A percentile compares a stretch with the other conserved stretches of the same genome.
Conservation (phyloP, 768 basidiomycete genomes). For the Leccinellum rugosiceps region DNA sequence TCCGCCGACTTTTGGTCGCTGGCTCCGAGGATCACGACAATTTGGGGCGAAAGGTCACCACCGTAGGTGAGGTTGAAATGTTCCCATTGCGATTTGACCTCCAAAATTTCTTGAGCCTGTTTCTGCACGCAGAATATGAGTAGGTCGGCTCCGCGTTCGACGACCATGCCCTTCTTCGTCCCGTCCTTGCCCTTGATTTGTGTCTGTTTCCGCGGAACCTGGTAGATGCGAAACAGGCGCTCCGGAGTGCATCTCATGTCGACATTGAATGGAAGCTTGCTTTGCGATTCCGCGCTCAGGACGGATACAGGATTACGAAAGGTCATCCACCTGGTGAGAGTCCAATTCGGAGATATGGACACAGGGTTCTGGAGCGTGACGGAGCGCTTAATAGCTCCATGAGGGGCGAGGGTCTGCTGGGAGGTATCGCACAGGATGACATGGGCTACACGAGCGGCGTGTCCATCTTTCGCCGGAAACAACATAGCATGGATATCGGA, state of each 20-base stretch:
- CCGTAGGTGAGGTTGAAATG: conserved; percentile 22
- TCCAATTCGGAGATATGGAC: conserved; percentile 3
- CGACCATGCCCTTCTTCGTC: conserved; percentile 3
- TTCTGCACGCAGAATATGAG: conserved; percentile 23
- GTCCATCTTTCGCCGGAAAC: conserved; percentile 4
- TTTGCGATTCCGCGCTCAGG: background rate
- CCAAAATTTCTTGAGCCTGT: background rate
- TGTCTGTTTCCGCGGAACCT: conserved; percentile 10
- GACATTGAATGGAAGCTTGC: conserved; percentile 19
- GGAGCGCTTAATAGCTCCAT: conserved; percentile 5
- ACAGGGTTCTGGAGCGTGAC: conserved; percentile 16
- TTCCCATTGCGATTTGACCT: conserved; percentile 22
- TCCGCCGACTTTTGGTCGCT: conserved; percentile 15
- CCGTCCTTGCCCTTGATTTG: background rate
- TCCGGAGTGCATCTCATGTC: conserved; percentile 12
- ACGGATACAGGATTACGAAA: conserved; percentile 16
- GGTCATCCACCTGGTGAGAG: conserved; percentile 1
- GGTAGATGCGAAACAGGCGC: conserved; percentile 19
- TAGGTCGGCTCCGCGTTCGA: conserved; percentile 23
- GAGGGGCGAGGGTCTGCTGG: background rate
- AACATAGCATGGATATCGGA: conserved; percentile 19
- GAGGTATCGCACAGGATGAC: conserved; percentile 26
- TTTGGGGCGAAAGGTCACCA: conserved; percentile 25
- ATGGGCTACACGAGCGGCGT: conserved; percentile 4
- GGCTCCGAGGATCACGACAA: conserved; percentile 21